Base-by-base conservation (phyloP, 768 basidiomycete species). In the Russula foetens region DNA sequence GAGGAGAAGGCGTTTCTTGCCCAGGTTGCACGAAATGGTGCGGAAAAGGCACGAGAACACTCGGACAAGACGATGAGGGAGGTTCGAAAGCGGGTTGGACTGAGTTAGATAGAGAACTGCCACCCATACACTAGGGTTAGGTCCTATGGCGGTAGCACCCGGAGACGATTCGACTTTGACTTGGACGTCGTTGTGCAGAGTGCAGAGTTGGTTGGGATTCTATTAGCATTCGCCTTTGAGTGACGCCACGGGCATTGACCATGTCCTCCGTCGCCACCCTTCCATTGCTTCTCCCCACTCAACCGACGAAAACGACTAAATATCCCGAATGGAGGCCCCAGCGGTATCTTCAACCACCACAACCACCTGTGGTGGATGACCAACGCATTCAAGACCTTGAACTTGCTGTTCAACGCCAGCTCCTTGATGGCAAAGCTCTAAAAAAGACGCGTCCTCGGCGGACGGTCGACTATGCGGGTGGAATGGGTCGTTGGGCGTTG, bases 401-500 rank as follows among this genome's bases (percentile, higher is more conserved):
- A 68, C 76, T 90, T 63, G 90, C 89, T 1, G 84, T 80, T 66
- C 84, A 82, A 29, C 75, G 85, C 50, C 85, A 84, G 69, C 75
- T 83, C 67, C 76, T 89, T 63, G 92, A 92, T 67, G 90, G 91
- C 3, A 90, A 89, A 71, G 75, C 84, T 19, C 80, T 88, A 63
- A 96, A 92, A 80, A 95, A 93, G 77, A 94, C 90, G 49, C 82
- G 93, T 62, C 94, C 97, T 23, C 76, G 95, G 56, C 76, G 93
- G 75, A 98, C 97, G 21, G 95, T 98, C 14, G 97, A 98, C 73
- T 98, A 94, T 67, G 88, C 88, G 66, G 94, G 93, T 29, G 85
- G 86, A 2, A 79, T 96, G 74, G 90, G 88, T 17, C 80, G 93
- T 64, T 97, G 91, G 93, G 73, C 79, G 56, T 71, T 92, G 75